phyloP scores from a whole-genome alignment of 2,329 filamentous ascomycete species.

The Cladosporium phlei region DNA sequence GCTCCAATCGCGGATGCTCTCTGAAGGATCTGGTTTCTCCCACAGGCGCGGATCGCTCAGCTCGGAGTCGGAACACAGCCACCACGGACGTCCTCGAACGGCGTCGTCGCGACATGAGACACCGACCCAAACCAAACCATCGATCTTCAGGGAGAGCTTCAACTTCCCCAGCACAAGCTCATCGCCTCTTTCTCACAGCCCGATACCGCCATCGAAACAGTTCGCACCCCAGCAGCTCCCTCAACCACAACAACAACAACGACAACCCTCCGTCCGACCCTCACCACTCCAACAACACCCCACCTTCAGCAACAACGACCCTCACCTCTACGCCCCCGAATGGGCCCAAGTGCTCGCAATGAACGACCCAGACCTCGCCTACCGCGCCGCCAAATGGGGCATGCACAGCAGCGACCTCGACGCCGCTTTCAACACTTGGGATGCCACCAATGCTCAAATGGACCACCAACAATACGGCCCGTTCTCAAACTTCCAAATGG shows the following conservation, averaged over 20 bases:
- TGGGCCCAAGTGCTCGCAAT: conserved; percentile 21
- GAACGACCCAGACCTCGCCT: conserved; percentile 18
- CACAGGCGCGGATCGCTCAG: conserved; percentile 53
- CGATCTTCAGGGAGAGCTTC: conserved; percentile 28
- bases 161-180: conserved; percentile 25
- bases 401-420: conserved; percentile 15
- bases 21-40: conserved; percentile 48
- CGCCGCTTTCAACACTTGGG: not conserved
- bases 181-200: conserved; percentile 25
- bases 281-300: conserved; percentile 24
- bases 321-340: conserved; percentile 29
- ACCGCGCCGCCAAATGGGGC: conserved; percentile 20
- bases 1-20: conserved; percentile 53
- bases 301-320: conserved; percentile 24
- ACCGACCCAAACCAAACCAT: conserved; percentile 29
- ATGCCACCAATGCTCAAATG: not conserved
- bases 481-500: conserved; percentile 15
- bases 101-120: conserved; percentile 23
- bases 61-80: conserved; percentile 53
- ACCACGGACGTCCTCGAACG: conserved; percentile 32
- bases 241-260: not conserved
- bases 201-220: conserved; percentile 18
- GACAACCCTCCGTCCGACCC: conserved; percentile 16
- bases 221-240: too few species aligned
- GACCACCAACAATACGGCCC: conserved; percentile 3